Evolutionary conservation across 129 eudicot genomes (phyloP), one percentile per base, ranked within the genome.

Genomic region (Flaveria trinervia): DNA sequence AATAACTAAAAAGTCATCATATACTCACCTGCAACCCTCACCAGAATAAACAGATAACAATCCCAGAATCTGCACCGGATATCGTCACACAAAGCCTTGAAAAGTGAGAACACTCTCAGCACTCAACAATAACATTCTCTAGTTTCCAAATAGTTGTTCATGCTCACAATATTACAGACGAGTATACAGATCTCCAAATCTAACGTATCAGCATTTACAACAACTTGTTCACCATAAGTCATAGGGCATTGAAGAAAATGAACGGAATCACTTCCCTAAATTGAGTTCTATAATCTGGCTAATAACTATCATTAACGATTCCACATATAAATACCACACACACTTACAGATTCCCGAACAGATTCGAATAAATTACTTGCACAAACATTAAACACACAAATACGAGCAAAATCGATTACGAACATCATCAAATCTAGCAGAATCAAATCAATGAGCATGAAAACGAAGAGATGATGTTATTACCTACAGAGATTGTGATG

Each of bases 161-260:
- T 26, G 26, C 11, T 46, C n/a, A 65, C 9, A 75, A 55, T 30
- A 30, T 26, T 43, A 79, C 20, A 41, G 18, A 28, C 51, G 56
- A 80, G n/a, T 60, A 15, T 39, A 61, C 67, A 71, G 49, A 73
- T 74, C 70, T 70, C 33, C 62, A 61, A 56, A 17, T 20, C 16
- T 56, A 56, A 56, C 9, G 28, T 56, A 18, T 54, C 23, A 54
- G 60, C 60, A 17, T 54, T 30, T 52, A 55, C 30, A 73, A 55
- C 4, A 28, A 65, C 45, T 17, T 59, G 69, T 22, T 59, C 46
- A 74, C 43, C 76, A 70, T 20, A 18, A 68, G 60, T 44, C 68
- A 68, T 15, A 69, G 13, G 52, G 60, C 62, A 45, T 11, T 43
- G 55, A 48, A 56, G 56, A 65, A 73, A 14, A 28, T 22, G 44